phyloP scores from a whole-genome alignment of 2,329 filamentous ascomycete genomes.

The Diplodia sapinea region DNA sequence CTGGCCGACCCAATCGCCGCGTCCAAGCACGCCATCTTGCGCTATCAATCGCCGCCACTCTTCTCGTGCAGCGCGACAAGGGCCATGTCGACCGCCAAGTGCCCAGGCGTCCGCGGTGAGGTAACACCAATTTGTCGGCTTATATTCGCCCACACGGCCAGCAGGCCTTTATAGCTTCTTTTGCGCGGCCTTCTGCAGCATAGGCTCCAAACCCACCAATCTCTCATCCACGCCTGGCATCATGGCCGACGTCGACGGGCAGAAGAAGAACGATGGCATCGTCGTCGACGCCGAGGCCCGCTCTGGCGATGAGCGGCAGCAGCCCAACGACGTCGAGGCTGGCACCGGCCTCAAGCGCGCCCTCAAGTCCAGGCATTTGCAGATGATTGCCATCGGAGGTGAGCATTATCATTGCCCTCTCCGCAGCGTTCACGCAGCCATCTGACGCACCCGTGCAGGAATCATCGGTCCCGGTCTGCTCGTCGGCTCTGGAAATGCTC shows the following conservation, averaged over 20 bases:
- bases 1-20: neutral
- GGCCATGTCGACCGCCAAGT: conserved; percentile 15
- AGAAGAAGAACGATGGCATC: conserved; percentile 13
- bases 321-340: neutral
- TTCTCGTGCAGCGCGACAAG: conserved; percentile 4
- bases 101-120: conserved; percentile 17
- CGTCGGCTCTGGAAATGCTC: conserved; percentile 35
- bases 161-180: neutral
- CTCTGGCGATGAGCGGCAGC: neutral
- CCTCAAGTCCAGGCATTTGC: conserved; percentile 37
- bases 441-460: conserved; percentile 23
- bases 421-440: neutral
- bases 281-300: conserved; percentile 10
- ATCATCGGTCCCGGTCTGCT: conserved; percentile 36
- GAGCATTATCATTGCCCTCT: neutral
- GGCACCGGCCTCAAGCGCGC: conserved; percentile 35
- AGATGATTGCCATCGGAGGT: conserved; percentile 39
- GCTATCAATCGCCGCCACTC: conserved; percentile 22
- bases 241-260: conserved; percentile 16
- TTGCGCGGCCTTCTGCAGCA: neutral
- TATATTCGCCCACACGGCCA: neutral
- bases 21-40: conserved; percentile 19
- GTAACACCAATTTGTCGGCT: conserved; percentile 10
- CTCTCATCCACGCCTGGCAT: neutral
- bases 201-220: neutral